Evolutionary conservation across 805 yeast species (phyloP), one percentile per base, ranked within the genome.

Genomic region (Candida nemodendra): DNA sequence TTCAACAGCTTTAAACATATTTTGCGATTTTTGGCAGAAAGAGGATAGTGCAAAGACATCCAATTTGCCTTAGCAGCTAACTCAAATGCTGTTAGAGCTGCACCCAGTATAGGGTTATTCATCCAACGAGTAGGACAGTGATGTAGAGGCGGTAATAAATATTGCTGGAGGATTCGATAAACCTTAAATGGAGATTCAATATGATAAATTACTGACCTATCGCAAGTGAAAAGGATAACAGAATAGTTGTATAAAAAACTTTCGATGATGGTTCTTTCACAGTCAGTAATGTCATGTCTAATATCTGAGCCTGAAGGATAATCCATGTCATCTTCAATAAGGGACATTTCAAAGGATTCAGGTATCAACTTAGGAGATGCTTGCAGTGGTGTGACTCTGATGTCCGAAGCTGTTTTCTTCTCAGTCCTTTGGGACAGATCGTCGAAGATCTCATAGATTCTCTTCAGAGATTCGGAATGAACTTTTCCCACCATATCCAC

Each of bases 201-300:
- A 1, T 55, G 50, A 14, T 44, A 35, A 31, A 54, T 37, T 15
- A 58, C 59, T 4, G 47, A 34, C 21, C 43, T 51, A 9, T 63
- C 59, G 12, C 71, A 60, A 13, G 57, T 51, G 9, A 69, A 54
- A 9, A 71, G 40, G 2, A 59, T 50, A 3, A 60, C 59, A 3
- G 69, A 56, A 45, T 65, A 72, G 44, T 72, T 71, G 55, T 64
- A 72, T 2, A 69, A 44, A 41, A 71, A 71, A 26, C 74, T 69
- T 36, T 72, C 78, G 16, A 68, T 39, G 31, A 69, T 58, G 48
- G 69, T 67, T 31, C 70, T 52, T 41, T 66, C 69, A 26, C 40
- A 43, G 17, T 17, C 30, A 5, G 26, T 16, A 15, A 29, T 21
- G 5, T 21, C 14, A 39, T 39, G 15, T 43, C 49, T 19, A 18